Conservation (phyloP, 768 basidiomycete species). For the Hemileccinum impolitum region DNA sequence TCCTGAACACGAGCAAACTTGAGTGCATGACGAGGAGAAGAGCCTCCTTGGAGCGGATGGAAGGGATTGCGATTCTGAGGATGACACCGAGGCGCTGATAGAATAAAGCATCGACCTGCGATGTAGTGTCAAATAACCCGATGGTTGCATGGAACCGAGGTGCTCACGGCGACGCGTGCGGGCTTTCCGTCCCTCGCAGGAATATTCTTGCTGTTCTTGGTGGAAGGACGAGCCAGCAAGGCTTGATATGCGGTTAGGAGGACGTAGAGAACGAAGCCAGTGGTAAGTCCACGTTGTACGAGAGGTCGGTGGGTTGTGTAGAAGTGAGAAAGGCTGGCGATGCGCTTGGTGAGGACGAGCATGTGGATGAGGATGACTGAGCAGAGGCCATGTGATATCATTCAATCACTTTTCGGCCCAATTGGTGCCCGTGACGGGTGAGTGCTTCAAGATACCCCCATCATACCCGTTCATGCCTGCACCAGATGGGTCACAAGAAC, state of each 20-base stretch:
- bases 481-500: not conserved
- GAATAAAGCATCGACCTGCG: conserved; percentile 87
- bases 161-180: conserved; percentile 65
- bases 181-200: conserved; percentile 38
- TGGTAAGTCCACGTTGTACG: conserved; percentile 69
- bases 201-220: conserved; percentile 16
- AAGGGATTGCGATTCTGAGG: conserved; percentile 85
- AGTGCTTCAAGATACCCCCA: too few species aligned
- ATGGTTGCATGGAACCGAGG: not conserved
- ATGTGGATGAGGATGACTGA: conserved; percentile 17
- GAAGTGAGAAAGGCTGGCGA: conserved; percentile 43
- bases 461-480: conserved; percentile 7
- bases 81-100: conserved; percentile 76
- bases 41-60: conserved; percentile 82
- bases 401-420: too few species aligned
- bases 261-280: conserved; percentile 68
- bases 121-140: not conserved
- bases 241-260: conserved; percentile 60
- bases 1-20: conserved; percentile 82
- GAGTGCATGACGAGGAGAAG: conserved; percentile 86
- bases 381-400: conserved; percentile 13
- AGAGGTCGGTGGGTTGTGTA: conserved; percentile 67
- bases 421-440: too few species aligned
- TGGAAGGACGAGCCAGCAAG: conserved; percentile 43
- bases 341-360: conserved; percentile 30